Base-by-base conservation (phyloP, 1,139 yeast genomes). In the Keqinozyma sinolaborantium region DNA sequence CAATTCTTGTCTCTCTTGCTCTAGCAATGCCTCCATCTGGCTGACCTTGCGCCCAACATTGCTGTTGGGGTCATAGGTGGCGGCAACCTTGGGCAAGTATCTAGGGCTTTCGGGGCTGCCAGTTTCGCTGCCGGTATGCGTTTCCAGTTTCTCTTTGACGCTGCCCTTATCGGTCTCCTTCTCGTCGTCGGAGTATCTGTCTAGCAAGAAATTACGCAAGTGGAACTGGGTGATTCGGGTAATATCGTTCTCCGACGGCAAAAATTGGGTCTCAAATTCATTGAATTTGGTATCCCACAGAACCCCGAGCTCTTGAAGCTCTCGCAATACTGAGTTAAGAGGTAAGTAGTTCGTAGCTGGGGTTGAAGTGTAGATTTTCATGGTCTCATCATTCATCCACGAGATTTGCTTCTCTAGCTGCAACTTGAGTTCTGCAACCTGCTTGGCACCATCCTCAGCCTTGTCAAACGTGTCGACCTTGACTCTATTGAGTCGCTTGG, bases 221-320 rank as follows among this genome's bases (percentile, higher is more conserved):
- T 92, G 98, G 44, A 83, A 83, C 10, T 95, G 86, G 2, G 98
- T 90, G 29, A 92, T 84, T 39, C 88, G 71, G 6, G 95, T 83
- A 43, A 94, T 85, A 68, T 94, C 98, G 50, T 83, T 86, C 55
- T 94, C 98, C 11, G 95, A 80, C 0, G 97, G 97, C 38, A 92
- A 73, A 50, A 73, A 92, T 18, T 69, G 70, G 32, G 73, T 73
- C 41, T 86, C 97, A 58, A 92, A 88, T n/a, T 79, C 85, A 28
- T 77, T 72, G 50, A 94, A 88, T 38, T 84, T 95, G 16, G 60
- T 53, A 56, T 92, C 96, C 98, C 98, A 94, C 29, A 67, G 73
- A 15, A 87, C 90, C 4, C 95, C 94, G 30, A 81, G 63, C 39
- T 83, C 90, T 49, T 92, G 97, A 16, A 92, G 68, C 28, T 73